These are phyloP conservation scores for Penicillium crustosum DNA, from an alignment of 2,329 filamentous ascomycete species.

Conservation along the genomic window DNA sequence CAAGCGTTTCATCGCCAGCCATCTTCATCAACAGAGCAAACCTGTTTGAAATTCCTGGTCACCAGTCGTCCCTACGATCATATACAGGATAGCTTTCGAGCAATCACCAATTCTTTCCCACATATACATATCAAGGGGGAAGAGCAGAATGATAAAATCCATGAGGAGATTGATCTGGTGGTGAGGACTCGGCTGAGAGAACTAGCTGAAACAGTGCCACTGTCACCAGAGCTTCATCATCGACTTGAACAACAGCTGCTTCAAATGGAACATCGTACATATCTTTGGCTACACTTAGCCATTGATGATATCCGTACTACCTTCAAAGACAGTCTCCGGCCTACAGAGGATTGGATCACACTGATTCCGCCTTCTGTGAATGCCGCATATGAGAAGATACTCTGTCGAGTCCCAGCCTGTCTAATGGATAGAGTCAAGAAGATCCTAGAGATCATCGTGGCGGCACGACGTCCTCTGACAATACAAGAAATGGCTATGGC, in stretches of 20 bases:
- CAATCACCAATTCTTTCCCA: no score
- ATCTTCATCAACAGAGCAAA: no score
- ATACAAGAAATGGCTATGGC: slow-evolving; percentile 15
- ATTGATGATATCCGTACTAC: slow-evolving; percentile 14
- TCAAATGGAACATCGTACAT: slow-evolving; percentile 21
- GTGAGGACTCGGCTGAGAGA: slow-evolving; percentile 14
- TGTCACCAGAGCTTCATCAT: slow-evolving; percentile 2
- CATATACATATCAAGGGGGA: slow-evolving; percentile 5
- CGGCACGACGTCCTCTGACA: slow-evolving; percentile 17
- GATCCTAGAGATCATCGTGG: slow-evolving; percentile 17
- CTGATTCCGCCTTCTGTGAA: slow-evolving; percentile 16
- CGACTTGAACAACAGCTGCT: slow-evolving; percentile 16
- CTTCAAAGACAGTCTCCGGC: slow-evolving; percentile 11
- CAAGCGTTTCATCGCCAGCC: background rate
- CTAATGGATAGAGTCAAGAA: slow-evolving; percentile 1
- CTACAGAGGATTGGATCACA: slow-evolving; percentile 7
- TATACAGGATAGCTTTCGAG: slow-evolving; percentile 9
- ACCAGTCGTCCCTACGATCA: slow-evolving; percentile 23
- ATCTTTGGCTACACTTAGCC: slow-evolving; percentile 24
- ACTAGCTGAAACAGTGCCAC: background rate
- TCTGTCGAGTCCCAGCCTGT: slow-evolving; percentile 6
- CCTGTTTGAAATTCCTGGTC: slow-evolving; percentile 18
- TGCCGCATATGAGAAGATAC: slow-evolving; percentile 18
- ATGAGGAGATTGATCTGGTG: slow-evolving; percentile 15
- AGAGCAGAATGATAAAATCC: slow-evolving; percentile 16